Evolutionary conservation across 768 basidiomycete genomes (phyloP).

Genomic region (Hygrocybe punicea): DNA sequence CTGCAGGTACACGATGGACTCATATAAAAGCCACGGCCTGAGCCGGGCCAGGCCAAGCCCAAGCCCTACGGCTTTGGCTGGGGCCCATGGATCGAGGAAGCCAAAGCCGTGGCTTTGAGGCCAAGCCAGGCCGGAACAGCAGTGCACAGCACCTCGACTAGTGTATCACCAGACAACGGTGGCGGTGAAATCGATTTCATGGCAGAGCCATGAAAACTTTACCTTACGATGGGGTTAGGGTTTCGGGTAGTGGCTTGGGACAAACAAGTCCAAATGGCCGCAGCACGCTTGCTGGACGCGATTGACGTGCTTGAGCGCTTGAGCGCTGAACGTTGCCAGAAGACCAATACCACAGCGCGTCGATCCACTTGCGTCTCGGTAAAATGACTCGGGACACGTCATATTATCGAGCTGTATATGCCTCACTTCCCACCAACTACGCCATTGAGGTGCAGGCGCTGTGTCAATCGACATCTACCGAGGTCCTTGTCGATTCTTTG

Average conservation of each 20-base stretch:
- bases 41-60: conserved; percentile 8
- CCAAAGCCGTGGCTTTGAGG: conserved; percentile 9
- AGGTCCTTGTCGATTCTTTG: conserved; percentile 3
- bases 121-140: conserved; percentile 26
- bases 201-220: too few species aligned
- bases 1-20: background rate
- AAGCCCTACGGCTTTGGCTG: conserved; percentile 10
- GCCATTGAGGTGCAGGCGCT: background rate
- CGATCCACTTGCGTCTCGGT: too few species aligned
- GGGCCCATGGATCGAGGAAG: conserved; percentile 13
- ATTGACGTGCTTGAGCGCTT: too few species aligned
- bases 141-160: too few species aligned
- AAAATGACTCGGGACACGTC: background rate
- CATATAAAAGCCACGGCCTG: conserved; percentile 10
- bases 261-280: too few species aligned
- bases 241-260: too few species aligned
- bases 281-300: too few species aligned
- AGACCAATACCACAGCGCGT: too few species aligned
- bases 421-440: background rate
- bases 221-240: too few species aligned
- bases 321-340: too few species aligned
- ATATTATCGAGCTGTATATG: background rate
- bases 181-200: too few species aligned
- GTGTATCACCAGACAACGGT: too few species aligned
- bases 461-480: background rate